A percentile compares a stretch with the other conserved stretches of the same genome.
Conservation (phyloP, 2,329 filamentous ascomycete species). For the Aschersonia sp. region DNA sequence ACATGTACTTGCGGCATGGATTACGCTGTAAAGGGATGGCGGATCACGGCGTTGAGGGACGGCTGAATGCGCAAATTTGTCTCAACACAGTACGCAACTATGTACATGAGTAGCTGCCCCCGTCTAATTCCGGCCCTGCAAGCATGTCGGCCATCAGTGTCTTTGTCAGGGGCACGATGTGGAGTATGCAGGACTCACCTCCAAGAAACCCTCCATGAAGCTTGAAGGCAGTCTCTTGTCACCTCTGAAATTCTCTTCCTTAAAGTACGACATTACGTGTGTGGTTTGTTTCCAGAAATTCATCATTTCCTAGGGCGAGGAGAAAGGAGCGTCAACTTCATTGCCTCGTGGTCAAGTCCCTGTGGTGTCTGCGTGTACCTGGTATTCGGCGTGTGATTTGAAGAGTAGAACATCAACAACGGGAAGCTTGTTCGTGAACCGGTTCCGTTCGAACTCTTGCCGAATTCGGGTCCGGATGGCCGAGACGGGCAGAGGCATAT, state of each 20-base stretch:
- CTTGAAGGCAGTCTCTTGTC: slow-evolving; percentile 65
- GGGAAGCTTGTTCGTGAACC: slow-evolving; percentile 79
- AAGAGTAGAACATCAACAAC: slow-evolving; percentile 83
- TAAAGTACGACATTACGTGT: slow-evolving; percentile 95
- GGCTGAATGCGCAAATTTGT: slow-evolving; percentile 7
- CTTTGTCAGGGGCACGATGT: neutral
- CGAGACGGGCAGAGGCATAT: slow-evolving; percentile 75
- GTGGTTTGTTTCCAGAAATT: slow-evolving; percentile 98
- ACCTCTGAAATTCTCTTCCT: slow-evolving; percentile 66
- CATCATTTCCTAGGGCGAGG: slow-evolving; percentile 64
- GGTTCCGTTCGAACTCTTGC: slow-evolving; percentile 91
- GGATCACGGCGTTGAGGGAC: slow-evolving; percentile 16
- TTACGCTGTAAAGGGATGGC: neutral
- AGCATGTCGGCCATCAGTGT: slow-evolving; percentile 7
- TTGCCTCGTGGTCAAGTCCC: neutral
- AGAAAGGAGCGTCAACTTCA: neutral
- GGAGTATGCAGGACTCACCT: slow-evolving; percentile 43
- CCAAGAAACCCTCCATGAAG: slow-evolving; percentile 90
- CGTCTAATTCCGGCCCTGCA: slow-evolving; percentile 40
- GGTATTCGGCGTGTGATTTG: slow-evolving; percentile 86
- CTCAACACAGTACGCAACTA: slow-evolving; percentile 7
- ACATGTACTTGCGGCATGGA: no score
- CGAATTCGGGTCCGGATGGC: slow-evolving; percentile 83
- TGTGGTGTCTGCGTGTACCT: slow-evolving; percentile 39
- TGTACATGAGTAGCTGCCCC: slow-evolving; percentile 18